A percentile compares a stretch with the other conserved stretches of the same genome.
phyloP scores from a whole-genome alignment of 345 rosid genomes.

The Corchorus olitorius region DNA sequence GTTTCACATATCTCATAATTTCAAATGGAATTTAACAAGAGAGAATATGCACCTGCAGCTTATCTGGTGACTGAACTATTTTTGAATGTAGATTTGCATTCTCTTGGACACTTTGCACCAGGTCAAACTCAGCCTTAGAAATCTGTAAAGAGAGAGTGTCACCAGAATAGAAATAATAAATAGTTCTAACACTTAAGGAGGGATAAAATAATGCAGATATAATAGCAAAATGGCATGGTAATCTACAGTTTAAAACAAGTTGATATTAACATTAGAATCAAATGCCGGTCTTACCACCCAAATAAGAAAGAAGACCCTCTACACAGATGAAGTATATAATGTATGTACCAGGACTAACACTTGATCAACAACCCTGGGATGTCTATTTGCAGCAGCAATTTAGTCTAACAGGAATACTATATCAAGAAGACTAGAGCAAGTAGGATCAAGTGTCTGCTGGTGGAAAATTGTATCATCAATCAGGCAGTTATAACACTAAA shows the following conservation, averaged over 20 bases:
- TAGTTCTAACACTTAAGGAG: neutral
- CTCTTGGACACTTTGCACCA: constrained; percentile 81
- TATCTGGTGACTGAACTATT: constrained; percentile 96
- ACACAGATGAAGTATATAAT: neutral
- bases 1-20: too few relatives aligned
- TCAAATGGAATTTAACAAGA: neutral
- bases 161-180: constrained; percentile 5
- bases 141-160: constrained; percentile 49
- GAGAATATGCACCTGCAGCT: constrained; percentile 61
- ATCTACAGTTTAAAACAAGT: constrained; percentile 12
- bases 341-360: neutral
- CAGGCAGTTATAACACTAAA: too few relatives aligned
- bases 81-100: constrained; percentile 75
- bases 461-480: too few relatives aligned
- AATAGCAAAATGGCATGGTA: constrained; percentile 4
- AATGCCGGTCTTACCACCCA: neutral
- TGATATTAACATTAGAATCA: neutral
- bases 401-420: neutral
- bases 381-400: too few relatives aligned
- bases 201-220: neutral
- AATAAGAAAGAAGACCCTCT: neutral
- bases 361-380: too few relatives aligned
- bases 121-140: constrained; percentile 73
- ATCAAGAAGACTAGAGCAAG: too few relatives aligned
- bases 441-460: too few relatives aligned